Evolutionary conservation across 345 rosid genomes (phyloP), one percentile per base, ranked within the genome.

Genomic region (Eucalyptus polybractea): DNA sequence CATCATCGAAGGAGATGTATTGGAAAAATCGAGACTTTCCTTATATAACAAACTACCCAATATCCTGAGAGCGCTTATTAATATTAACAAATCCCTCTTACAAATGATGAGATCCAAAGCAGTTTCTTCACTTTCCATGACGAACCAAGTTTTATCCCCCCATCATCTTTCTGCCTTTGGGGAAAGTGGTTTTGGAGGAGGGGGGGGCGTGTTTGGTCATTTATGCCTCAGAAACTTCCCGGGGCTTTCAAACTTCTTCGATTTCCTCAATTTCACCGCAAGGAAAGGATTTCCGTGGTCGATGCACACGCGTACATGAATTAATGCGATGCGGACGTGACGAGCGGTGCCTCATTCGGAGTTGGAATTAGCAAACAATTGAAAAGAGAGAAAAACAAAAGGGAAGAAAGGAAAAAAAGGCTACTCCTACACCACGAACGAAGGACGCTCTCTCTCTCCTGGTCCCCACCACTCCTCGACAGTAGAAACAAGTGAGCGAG

Each of bases 151-250:
- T 25, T 25, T 25, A 1, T 25, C 14, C 4, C 29, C 31, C n/a
- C n/a, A 60, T 53, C 24, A 53, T 53, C 24, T 53, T 53, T 53
- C 58, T 53, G 58, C 25, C 10, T 0, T 21, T 53, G 58, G 25
- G 25, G 24, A 21, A 21, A 19, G 24, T 53, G 0, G 0, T 19
- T 50, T 50, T 50, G 17, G 1, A 0, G 21, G 4, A 0, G 58
- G 10, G 2, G 1, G 50, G 54, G 54, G 62, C 29, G 62, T 22
- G 62, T 58, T 58, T 25, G 14, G 29, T 60, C n/a, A 60, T 60
- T 12, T 25, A 21, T 21, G 31, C n/a, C 67, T 60, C 0, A 12
- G 67, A 25, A 60, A 60, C 31, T 25, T 60, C 67, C 31, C 67
- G 67, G 76, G 37, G 21, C 21, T 7, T 67, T 7, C 8, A 67